These are phyloP conservation scores for Przewalskia tangutica DNA, from an alignment of 257 asterid genomes.

Conservation along the genomic window DNA sequence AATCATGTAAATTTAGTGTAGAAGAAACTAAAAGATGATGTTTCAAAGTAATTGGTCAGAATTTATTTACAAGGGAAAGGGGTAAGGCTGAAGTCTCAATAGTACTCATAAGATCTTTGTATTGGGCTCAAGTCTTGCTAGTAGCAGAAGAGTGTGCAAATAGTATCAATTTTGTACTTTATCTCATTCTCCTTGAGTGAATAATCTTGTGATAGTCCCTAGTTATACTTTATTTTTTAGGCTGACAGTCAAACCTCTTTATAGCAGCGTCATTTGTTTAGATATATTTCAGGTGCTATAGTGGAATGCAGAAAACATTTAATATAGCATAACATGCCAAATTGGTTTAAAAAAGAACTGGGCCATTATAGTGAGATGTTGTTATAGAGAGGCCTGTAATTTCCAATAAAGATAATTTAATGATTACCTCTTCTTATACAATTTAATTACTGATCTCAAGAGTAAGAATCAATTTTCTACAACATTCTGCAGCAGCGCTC, in stretches of 20 bases:
- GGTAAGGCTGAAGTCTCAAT: neutral
- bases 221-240: neutral
- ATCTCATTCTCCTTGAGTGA: neutral
- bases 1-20: neutral
- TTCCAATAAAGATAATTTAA: neutral
- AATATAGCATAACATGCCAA: too few species aligned
- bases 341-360: too few species aligned
- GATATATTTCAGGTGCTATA: too few species aligned
- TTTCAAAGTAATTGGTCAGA: neutral
- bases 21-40: neutral
- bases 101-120: neutral
- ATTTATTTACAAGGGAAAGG: neutral
- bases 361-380: too few species aligned
- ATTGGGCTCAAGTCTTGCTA: neutral
- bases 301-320: too few species aligned
- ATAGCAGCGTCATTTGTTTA: too few species aligned
- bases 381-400: too few species aligned
- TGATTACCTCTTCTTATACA: neutral
- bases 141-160: neutral
- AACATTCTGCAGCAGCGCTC: neutral
- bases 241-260: neutral
- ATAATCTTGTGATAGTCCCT: neutral
- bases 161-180: neutral
- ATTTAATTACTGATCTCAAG: neutral
- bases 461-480: neutral